Evolutionary conservation across 1,139 yeast genomes (phyloP).

Genomic region (Protomyces arabidopsidicola): DNA sequence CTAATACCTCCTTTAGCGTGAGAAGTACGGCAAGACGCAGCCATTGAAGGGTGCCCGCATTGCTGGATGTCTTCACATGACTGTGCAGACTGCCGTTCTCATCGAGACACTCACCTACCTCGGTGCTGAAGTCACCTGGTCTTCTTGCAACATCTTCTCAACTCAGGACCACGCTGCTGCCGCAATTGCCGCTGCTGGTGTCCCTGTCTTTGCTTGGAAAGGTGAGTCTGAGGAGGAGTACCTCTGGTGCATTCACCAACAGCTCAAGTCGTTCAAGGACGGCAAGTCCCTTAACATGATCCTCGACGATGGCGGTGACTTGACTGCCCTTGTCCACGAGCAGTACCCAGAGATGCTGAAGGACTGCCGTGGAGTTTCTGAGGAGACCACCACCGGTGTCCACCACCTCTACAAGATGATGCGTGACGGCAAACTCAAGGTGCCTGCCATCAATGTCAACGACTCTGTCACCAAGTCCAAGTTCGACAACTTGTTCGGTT

Average conservation of each 20-base stretch:
- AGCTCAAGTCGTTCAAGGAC: conserved; percentile 97
- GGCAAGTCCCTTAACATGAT: conserved; percentile 93
- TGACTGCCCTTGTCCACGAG: conserved; percentile 94
- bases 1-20: conserved; percentile 45
- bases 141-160: conserved; percentile 98
- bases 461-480: conserved; percentile 99
- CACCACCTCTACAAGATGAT: conserved; percentile 98
- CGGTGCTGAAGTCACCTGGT: conserved; percentile 99
- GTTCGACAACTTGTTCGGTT: conserved; percentile 99
- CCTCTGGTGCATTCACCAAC: conserved; percentile 99
- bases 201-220: conserved; percentile 99
- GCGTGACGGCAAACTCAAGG: conserved; percentile 84
- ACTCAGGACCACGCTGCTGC: conserved; percentile 77
- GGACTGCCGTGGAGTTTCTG: conserved; percentile 93
- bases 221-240: conserved; percentile 99
- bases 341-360: conserved; percentile 97
- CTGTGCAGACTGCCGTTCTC: conserved; percentile 98
- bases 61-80: conserved; percentile 95
- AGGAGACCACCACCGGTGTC: conserved; percentile 99
- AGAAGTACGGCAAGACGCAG: conserved; percentile 83
- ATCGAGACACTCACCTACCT: conserved; percentile 95
- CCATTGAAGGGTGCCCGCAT: conserved; percentile 98
- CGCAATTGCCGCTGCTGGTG: conserved; percentile 99
- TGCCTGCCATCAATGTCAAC: conserved; percentile 99
- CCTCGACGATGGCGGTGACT: conserved; percentile 99